Evolutionary conservation across 1,284 basidiomycete species (phyloP).

Genomic region (Papiliotrema flavescens): DNA sequence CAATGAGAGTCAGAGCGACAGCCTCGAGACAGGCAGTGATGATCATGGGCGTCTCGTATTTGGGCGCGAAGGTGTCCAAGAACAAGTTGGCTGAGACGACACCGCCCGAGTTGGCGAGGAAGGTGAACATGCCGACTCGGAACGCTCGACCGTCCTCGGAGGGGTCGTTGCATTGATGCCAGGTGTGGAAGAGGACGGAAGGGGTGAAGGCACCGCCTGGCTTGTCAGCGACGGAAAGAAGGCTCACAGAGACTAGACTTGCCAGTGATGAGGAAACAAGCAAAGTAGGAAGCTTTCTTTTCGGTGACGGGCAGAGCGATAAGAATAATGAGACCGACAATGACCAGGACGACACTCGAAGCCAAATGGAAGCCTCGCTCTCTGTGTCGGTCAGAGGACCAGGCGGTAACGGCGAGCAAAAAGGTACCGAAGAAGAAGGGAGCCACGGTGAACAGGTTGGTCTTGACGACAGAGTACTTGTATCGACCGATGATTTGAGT

Average conservation of each 20-base stretch:
- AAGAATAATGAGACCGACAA: constrained; percentile 56
- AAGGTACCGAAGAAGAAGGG: constrained; percentile 54
- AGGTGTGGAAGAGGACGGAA: constrained; percentile 19
- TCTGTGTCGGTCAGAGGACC: constrained; percentile 56
- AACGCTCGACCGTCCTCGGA: constrained; percentile 21
- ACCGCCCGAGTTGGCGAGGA: background rate
- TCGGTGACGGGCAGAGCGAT: constrained; percentile 39
- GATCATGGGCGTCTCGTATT: constrained; percentile 8
- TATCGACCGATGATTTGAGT: constrained; percentile 55
- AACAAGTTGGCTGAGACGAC: constrained; percentile 5
- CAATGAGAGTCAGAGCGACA: constrained; percentile 20
- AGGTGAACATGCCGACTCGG: constrained; percentile 4
- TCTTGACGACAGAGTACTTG: constrained; percentile 20
- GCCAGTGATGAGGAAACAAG: constrained; percentile 9
- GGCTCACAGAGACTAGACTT: background rate
- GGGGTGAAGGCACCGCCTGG: constrained; percentile 19
- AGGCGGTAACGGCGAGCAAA: constrained; percentile 53
- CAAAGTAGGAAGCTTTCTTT: constrained; percentile 16
- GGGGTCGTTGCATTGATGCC: constrained; percentile 22
- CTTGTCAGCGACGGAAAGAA: constrained; percentile 6
- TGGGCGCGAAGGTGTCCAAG: constrained; percentile 6
- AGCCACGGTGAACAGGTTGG: constrained; percentile 30
- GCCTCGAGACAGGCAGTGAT: constrained; percentile 19
- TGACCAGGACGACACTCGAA: constrained; percentile 39
- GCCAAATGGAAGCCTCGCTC: constrained; percentile 51